A percentile compares a stretch with the other conserved stretches of the same genome.
Conservation (phyloP, 225 moss, liverwort and hornwort species). For the Sphagnum tenellum region DNA sequence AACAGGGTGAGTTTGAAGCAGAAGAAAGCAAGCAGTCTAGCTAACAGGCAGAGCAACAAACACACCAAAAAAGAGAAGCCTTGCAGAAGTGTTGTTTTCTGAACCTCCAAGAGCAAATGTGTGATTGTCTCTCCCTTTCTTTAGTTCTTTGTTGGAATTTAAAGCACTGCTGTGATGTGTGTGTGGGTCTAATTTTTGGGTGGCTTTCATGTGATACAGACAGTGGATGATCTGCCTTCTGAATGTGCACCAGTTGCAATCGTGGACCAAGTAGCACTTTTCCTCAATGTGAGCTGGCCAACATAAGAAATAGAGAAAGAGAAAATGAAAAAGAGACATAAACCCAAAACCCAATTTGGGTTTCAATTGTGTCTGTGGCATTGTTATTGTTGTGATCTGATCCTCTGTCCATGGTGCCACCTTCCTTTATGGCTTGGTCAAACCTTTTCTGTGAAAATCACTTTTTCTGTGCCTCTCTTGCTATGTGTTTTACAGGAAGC, state of each 20-base stretch:
- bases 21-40: not conserved
- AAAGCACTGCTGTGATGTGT: too few species aligned
- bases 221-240: conserved; percentile 40
- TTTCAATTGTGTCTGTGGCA: not conserved
- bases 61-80: too few species aligned
- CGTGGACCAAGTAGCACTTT: conserved; percentile 41
- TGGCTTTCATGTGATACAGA: conserved; percentile 17
- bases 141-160: too few species aligned
- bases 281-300: conserved; percentile 54
- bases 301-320: not conserved
- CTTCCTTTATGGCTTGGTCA: not conserved
- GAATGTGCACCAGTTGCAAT: conserved; percentile 52
- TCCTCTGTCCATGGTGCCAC: too few species aligned
- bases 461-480: not conserved
- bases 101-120: too few species aligned
- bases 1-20: conserved; percentile 18
- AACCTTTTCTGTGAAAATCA: not conserved
- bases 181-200: not conserved
- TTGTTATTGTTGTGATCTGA: not conserved
- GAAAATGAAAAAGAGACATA: too few species aligned
- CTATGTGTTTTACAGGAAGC: conserved; percentile 27
- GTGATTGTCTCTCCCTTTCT: too few species aligned
- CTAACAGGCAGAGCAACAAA: not conserved
- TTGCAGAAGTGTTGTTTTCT: too few species aligned
- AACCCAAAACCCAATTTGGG: not conserved